Evolutionary conservation across 2,329 filamentous ascomycete genomes (phyloP), one percentile per base, ranked within the genome.

Genomic region (Hypocreales sp.): DNA sequence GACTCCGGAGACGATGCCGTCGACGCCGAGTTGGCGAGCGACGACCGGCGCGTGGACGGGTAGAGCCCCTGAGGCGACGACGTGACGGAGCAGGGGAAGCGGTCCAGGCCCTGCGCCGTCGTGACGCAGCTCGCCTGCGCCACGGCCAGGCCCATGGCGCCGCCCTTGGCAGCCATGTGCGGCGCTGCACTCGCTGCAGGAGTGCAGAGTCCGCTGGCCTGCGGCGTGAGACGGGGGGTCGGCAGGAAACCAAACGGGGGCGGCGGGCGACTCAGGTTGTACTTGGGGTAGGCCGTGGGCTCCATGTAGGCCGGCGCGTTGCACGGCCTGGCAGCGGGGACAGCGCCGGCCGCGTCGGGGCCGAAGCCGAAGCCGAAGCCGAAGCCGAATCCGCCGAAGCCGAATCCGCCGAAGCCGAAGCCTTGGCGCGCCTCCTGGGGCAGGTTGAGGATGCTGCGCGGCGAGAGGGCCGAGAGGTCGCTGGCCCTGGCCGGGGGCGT

Each of bases 1-100:
- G 72, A 76, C 44, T 76, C 71, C 35, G 72, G 72, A 16, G 72
- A 76, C 32, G 72, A 76, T 19, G 65, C 63, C 17, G 66, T 67
- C 15, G 71, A 76, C 39, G 71, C 55, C 12, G 71, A 72, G 42
- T 64, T 72, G 45, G 69, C 70, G 33, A 75, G 62, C 11, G 71
- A 75, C 10, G 70, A 72, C 34, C 70, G 68, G 33, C 71, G 70
- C 20, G 56, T 51, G 3, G 57, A 53, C 26, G 39, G 44, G 39
- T 62, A 46, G 40, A 61, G 61, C 37, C 53, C 55, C 40, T 61
- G 57, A 15, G 69, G 68, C 13, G 71, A 72, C 4, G 63, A 61
- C 4, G 55, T 56, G 31, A 53, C 51, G 10, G 54, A 49, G 14
- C 45, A 45, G 24, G 62, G 58, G 55, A 67, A 67, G 36, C 63